These are phyloP conservation scores for Mycena polygramma DNA, from an alignment of 768 basidiomycete species.

Conservation along the genomic window DNA sequence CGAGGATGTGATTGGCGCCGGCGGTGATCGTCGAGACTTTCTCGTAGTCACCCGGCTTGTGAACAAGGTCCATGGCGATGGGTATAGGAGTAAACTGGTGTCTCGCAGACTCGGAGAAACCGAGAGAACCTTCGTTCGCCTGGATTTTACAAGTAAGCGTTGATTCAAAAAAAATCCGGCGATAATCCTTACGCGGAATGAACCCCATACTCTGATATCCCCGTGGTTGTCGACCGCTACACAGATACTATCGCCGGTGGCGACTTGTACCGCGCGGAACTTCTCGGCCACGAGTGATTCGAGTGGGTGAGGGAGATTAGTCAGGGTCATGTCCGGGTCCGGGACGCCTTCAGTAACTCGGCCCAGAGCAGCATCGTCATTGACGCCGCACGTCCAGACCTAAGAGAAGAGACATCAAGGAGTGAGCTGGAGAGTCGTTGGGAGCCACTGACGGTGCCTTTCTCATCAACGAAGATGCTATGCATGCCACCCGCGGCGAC, in stretches of 20 bases:
- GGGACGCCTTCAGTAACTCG: slow-evolving; percentile 74
- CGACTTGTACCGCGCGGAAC: slow-evolving; percentile 87
- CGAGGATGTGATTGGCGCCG: slow-evolving; percentile 91
- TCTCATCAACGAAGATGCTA: slow-evolving; percentile 89
- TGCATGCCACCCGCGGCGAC: slow-evolving; percentile 91
- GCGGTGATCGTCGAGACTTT: slow-evolving; percentile 82
- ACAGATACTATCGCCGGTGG: slow-evolving; percentile 90
- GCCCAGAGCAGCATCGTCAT: slow-evolving; percentile 91
- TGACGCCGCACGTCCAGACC: slow-evolving; percentile 90
- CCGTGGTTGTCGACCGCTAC: slow-evolving; percentile 87
- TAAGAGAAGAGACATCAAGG: slow-evolving; percentile 44
- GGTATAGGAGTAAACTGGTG: slow-evolving; percentile 77
- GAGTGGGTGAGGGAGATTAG: slow-evolving; percentile 73
- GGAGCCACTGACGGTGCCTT: slow-evolving; percentile 79
- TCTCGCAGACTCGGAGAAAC: slow-evolving; percentile 77
- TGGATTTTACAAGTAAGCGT: slow-evolving; percentile 44
- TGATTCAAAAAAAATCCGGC: slow-evolving; percentile 4
- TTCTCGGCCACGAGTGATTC: slow-evolving; percentile 79
- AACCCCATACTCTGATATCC: slow-evolving; percentile 88
- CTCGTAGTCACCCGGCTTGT: slow-evolving; percentile 75
- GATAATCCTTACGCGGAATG: slow-evolving; percentile 80
- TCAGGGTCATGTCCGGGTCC: slow-evolving; percentile 71
- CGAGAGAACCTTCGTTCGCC: slow-evolving; percentile 87
- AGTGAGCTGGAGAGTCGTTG: slow-evolving; percentile 9
- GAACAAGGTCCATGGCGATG: slow-evolving; percentile 65